Evolutionary conservation across 73 alveolate species (phyloP).

Genomic region (Blepharisma stoltei): DNA sequence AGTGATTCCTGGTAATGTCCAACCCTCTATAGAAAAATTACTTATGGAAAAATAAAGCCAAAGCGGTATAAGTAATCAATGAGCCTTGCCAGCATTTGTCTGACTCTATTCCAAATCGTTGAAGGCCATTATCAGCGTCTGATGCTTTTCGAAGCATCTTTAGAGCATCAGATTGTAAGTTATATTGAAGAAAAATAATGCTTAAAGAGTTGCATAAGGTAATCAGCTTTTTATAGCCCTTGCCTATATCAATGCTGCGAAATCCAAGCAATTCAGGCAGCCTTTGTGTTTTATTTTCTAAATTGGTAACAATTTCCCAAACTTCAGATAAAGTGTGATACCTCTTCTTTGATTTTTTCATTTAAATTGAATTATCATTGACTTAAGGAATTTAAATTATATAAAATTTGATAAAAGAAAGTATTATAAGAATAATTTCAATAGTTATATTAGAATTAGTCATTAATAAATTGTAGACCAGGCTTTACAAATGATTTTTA

Average conservation of each 20-base stretch:
- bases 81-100: slow-evolving; percentile 18
- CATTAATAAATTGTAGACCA: no score
- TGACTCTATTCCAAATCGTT: slow-evolving; percentile 4
- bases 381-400: no score
- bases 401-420: no score
- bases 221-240: slow-evolving; percentile 19
- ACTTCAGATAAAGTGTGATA: slow-evolving; percentile 8
- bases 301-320: background rate
- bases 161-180: background rate
- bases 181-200: slow-evolving; percentile 16
- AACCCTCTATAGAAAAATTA: slow-evolving; percentile 19
- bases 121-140: slow-evolving; percentile 26
- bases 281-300: background rate
- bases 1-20: slow-evolving; percentile 17
- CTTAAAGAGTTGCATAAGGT: slow-evolving; percentile 25
- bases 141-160: slow-evolving; percentile 1
- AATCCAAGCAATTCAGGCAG: slow-evolving; percentile 26
- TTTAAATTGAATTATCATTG: no score
- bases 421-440: no score
- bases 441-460: no score
- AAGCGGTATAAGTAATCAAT: background rate
- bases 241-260: slow-evolving; percentile 8
- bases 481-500: no score
- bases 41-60: slow-evolving; percentile 22
- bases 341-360: background rate